phyloP scores from a whole-genome alignment of 129 eudicot genomes.

The Saposhnikovia divaricata region DNA sequence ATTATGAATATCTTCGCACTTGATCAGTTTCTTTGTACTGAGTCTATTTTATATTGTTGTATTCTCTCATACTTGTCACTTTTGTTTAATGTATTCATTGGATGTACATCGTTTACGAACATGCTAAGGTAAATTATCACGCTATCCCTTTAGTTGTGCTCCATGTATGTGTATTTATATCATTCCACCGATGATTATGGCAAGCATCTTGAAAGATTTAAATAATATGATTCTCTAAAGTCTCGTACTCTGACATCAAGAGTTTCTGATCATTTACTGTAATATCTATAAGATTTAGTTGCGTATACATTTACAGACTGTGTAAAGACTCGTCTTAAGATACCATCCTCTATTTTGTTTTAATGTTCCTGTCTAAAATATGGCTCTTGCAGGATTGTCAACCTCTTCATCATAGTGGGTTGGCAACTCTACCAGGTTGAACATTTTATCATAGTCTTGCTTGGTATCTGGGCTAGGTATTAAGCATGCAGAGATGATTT shows the following conservation, averaged over 20 bases:
- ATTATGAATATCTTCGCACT: slow-evolving; percentile 8
- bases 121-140: background rate
- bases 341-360: background rate
- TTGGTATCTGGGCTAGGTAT: background rate
- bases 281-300: background rate
- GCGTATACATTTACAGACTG: background rate
- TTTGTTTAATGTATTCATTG: background rate
- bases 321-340: background rate
- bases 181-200: background rate
- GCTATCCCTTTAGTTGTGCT: background rate
- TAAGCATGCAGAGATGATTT: background rate
- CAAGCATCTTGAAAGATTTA: background rate
- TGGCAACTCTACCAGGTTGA: background rate
- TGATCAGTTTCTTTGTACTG: background rate
- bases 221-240: no score
- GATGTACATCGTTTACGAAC: background rate
- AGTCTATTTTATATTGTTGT: background rate
- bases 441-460: background rate
- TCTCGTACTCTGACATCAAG: background rate
- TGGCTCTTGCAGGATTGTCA: background rate
- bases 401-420: background rate
- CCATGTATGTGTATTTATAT: background rate
- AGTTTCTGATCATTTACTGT: background rate
- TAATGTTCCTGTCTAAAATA: background rate
- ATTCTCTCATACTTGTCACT: background rate